Conservation (phyloP, 2,329 filamentous ascomycete species). For the Cercospora zeina region DNA sequence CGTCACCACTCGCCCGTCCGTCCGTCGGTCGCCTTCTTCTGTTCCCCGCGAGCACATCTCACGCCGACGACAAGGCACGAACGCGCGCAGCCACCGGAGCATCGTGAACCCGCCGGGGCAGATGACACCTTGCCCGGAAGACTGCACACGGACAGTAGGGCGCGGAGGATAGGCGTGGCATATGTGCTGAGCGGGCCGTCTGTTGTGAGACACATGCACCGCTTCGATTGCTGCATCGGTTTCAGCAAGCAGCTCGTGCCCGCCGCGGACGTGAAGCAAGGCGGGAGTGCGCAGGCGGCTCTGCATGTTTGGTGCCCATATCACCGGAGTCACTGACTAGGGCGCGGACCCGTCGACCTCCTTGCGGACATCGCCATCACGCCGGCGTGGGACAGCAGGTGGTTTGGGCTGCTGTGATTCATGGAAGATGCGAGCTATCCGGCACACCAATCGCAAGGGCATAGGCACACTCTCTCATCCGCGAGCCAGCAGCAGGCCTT, state of each 20-base stretch:
- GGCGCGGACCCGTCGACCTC: background rate
- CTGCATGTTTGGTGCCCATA: slow-evolving; percentile 1
- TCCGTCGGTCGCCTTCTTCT: background rate
- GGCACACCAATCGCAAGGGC: slow-evolving; percentile 40
- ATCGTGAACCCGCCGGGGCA: background rate
- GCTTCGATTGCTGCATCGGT: background rate
- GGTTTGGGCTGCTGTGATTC: slow-evolving; percentile 19
- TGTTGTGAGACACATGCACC: slow-evolving; percentile 1
- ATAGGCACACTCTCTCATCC: slow-evolving; percentile 39
- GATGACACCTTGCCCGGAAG: background rate
- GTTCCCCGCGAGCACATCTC: background rate
- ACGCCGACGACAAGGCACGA: background rate
- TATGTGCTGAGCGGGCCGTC: background rate
- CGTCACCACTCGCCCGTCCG: background rate
- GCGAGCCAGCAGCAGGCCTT: slow-evolving; percentile 33
- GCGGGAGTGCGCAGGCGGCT: background rate
- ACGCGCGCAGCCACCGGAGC: background rate
- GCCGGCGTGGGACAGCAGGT: slow-evolving; percentile 19
- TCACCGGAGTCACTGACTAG: background rate
- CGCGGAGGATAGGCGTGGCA: background rate
- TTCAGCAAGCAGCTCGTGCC: background rate
- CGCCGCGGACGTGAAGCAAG: background rate
- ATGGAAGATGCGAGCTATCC: slow-evolving; percentile 32
- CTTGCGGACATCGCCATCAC: slow-evolving; percentile 16
- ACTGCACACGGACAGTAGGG: background rate